Percentiles rank a stretch among this genome's conserved stretches.
Evolutionary conservation across 352 stramenopile species (phyloP).

Genomic region (Phytopythium kandeliae): DNA sequence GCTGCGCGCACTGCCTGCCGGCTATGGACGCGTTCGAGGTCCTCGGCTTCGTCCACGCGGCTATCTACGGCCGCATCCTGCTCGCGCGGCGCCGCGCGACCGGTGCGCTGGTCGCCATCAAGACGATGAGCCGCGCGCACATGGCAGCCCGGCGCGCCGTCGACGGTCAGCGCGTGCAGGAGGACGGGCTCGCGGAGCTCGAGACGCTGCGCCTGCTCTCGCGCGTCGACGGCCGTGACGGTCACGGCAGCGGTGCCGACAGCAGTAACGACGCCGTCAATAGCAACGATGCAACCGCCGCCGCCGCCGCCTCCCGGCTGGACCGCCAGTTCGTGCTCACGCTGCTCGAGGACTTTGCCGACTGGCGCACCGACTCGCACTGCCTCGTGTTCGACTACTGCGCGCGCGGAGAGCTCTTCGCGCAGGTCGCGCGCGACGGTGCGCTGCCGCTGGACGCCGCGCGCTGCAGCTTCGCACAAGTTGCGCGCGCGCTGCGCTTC

Average conservation of each 20-base stretch:
- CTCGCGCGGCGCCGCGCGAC: slow-evolving; percentile 30
- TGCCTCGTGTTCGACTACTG: slow-evolving; percentile 68
- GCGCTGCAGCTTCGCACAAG: slow-evolving; percentile 37
- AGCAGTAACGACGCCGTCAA: too few relatives aligned
- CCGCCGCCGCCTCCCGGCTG: background rate
- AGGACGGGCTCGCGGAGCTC: slow-evolving; percentile 40
- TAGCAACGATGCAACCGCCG: too few relatives aligned
- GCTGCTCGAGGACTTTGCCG: slow-evolving; percentile 51
- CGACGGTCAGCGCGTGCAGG: slow-evolving; percentile 27
- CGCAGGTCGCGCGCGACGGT: slow-evolving; percentile 15
- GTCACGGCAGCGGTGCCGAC: too few relatives aligned
- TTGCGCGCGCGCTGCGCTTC: slow-evolving; percentile 36
- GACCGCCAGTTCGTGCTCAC: slow-evolving; percentile 30
- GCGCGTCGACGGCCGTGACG: too few relatives aligned
- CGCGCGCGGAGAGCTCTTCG: slow-evolving; percentile 51
- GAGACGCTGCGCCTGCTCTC: slow-evolving; percentile 34
- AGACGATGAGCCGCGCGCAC: slow-evolving; percentile 61
- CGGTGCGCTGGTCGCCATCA: slow-evolving; percentile 38
- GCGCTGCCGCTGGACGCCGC: slow-evolving; percentile 21
- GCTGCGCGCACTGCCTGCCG: too few relatives aligned
- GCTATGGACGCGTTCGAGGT: slow-evolving; percentile 51
- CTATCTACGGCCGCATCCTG: slow-evolving; percentile 51
- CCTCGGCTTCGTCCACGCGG: slow-evolving; percentile 32
- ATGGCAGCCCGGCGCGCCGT: slow-evolving; percentile 37
- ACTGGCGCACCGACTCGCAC: slow-evolving; percentile 26